A percentile compares a stretch with the other conserved stretches of the same genome.
Conservation (phyloP, 371 early-diverging fungal genomes). For the Haplosporangium sp. region DNA sequence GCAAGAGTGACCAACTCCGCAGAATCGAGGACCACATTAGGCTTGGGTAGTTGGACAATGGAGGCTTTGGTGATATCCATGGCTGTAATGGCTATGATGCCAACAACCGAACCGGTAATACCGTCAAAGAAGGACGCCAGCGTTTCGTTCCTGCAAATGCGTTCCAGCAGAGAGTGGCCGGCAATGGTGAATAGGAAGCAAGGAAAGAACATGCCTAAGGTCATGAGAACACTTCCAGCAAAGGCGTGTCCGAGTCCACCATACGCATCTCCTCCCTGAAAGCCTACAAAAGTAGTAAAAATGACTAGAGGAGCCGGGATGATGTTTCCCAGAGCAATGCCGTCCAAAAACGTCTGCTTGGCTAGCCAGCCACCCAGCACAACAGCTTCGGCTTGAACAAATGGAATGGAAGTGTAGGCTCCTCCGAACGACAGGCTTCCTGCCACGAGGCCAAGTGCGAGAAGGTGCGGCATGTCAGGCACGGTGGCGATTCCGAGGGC, state of each 20-base stretch:
- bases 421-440: slow-evolving; percentile 60
- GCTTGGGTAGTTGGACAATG: slow-evolving; percentile 19
- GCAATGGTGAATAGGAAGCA: slow-evolving; percentile 60
- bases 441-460: slow-evolving; percentile 56
- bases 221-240: slow-evolving; percentile 52
- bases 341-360: slow-evolving; percentile 56
- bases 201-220: slow-evolving; percentile 59
- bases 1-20: slow-evolving; percentile 15
- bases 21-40: slow-evolving; percentile 7
- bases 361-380: slow-evolving; percentile 58
- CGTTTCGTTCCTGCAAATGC: slow-evolving; percentile 43
- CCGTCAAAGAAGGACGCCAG: slow-evolving; percentile 58
- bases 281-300: slow-evolving; percentile 61
- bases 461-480: slow-evolving; percentile 53
- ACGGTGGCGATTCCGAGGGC: slow-evolving; percentile 50
- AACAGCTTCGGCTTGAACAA: slow-evolving; percentile 60
- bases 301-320: slow-evolving; percentile 61
- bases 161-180: slow-evolving; percentile 56
- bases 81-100: slow-evolving; percentile 60
- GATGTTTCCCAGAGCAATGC: slow-evolving; percentile 59
- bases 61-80: slow-evolving; percentile 52
- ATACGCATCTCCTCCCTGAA: slow-evolving; percentile 46
- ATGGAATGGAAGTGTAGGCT: slow-evolving; percentile 61
- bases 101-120: slow-evolving; percentile 57
- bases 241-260: slow-evolving; percentile 55